phyloP scores from a whole-genome alignment of 352 stramenopile species.

The Phytophthora aleatoria region DNA sequence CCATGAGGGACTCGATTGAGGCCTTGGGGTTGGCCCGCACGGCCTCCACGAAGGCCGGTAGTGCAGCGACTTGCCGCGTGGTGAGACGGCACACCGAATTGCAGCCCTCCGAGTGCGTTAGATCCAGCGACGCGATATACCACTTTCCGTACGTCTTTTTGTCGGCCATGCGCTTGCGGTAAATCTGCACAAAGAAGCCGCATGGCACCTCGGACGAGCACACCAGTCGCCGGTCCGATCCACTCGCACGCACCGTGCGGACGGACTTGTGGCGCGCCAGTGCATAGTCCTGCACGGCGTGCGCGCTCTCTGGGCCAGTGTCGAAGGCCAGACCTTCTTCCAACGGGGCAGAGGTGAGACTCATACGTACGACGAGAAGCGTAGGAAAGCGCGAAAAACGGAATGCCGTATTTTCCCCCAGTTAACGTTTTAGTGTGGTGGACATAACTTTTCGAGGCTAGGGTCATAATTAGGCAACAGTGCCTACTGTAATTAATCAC shows the following conservation, averaged over 20 bases:
- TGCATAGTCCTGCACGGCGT: constrained; percentile 43
- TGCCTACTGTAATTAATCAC: too few relatives aligned
- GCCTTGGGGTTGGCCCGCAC: constrained; percentile 23
- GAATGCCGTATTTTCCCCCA: background rate
- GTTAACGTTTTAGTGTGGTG: background rate
- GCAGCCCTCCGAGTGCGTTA: constrained; percentile 32
- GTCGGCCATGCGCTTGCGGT: constrained; percentile 32
- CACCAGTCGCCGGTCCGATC: constrained; percentile 32
- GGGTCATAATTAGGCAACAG: too few relatives aligned
- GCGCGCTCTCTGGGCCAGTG: constrained; percentile 24
- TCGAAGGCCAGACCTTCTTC: constrained; percentile 32
- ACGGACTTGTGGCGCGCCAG: constrained; percentile 33
- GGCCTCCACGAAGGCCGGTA: constrained; percentile 24
- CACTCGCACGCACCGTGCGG: constrained; percentile 29
- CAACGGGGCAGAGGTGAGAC: constrained; percentile 18
- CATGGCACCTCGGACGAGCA: constrained; percentile 29
- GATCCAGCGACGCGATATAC: constrained; percentile 37
- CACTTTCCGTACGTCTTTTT: constrained; percentile 38
- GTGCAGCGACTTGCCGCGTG: constrained; percentile 31
- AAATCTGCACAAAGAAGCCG: constrained; percentile 41
- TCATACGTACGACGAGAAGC: constrained; percentile 14
- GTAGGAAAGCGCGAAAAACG: constrained; percentile 8
- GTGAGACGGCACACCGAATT: constrained; percentile 20
- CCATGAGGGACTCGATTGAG: constrained; percentile 25
- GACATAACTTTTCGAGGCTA: background rate